phyloP scores from a whole-genome alignment of 805 yeast genomes.

The Wickerhamiella azyma region DNA sequence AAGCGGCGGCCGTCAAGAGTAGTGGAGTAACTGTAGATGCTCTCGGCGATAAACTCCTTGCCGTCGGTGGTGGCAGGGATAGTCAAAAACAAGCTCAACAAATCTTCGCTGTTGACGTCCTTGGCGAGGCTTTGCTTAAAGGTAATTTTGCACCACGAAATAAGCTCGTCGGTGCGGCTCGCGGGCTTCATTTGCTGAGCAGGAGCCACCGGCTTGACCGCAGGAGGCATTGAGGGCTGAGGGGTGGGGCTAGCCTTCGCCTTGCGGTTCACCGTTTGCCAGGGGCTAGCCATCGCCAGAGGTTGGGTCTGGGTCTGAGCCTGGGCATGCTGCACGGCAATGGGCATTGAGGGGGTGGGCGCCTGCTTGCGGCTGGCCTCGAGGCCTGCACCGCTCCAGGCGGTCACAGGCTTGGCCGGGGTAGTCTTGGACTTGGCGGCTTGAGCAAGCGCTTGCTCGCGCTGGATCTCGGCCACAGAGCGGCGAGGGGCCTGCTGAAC shows the following conservation, averaged over 20 bases:
- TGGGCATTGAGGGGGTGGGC: constrained; percentile 8
- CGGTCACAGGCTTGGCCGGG: constrained; percentile 8
- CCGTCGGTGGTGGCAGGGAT: constrained; percentile 68
- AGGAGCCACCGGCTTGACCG: background rate
- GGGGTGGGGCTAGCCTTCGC: constrained; percentile 14
- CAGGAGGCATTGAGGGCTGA: constrained; percentile 5
- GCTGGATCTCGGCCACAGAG: constrained; percentile 26
- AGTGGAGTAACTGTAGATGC: constrained; percentile 57
- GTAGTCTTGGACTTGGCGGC: constrained; percentile 3
- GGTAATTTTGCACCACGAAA: constrained; percentile 29
- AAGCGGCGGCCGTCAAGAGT: constrained; percentile 91
- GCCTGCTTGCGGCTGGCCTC: background rate
- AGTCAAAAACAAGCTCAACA: constrained; percentile 64
- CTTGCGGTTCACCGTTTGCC: constrained; percentile 10
- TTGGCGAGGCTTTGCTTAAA: constrained; percentile 42
- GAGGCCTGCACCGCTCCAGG: constrained; percentile 3
- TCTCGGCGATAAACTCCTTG: constrained; percentile 77
- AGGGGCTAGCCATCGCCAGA: background rate
- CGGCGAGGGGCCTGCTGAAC: constrained; percentile 18
- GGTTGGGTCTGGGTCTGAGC: background rate
- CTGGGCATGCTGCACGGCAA: constrained; percentile 8
- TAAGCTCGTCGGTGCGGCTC: constrained; percentile 26
- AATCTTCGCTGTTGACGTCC: constrained; percentile 64
- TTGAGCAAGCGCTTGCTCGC: constrained; percentile 24
- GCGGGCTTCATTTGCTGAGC: constrained; percentile 12